Evolutionary conservation across 2,329 filamentous ascomycete genomes (phyloP), one percentile per base, ranked within the genome.

Genomic region (Fusarium devonianum): DNA sequence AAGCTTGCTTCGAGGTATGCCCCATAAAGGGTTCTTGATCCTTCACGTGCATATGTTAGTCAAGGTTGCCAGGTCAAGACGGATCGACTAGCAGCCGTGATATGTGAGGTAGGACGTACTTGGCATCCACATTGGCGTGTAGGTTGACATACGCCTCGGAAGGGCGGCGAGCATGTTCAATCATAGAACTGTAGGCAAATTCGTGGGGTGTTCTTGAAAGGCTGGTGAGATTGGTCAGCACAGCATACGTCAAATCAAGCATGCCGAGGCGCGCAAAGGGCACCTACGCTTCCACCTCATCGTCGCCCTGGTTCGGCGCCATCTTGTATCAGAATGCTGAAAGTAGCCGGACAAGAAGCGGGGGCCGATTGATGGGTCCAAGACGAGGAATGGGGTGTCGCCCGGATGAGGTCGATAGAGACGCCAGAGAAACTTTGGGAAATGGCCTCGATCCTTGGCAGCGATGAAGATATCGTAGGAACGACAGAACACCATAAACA

Each of bases 1-100:
- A 7, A 86, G 76, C 75, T 75, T 56, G 73, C 68, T 34, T 71
- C 75, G 53, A 67, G 81, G 73, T 38, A 85, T 74, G 26, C 81
- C 82, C 19, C 78, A 74, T 4, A 88, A 67, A 17, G 75, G 75
- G 48, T 76, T 77, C 59, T 74, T 73, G 66, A 77, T 76, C 55
- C 73, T 74, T 42, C 5, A 11, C 8, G n/a, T n/a, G n/a, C 21
- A 5, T 2, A 33, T 23, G 57, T 68, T 32, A 65, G 63, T 32
- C 21, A 32, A 11, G n/a, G n/a, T n/a, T n/a, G n/a, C n/a, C n/a
- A n/a, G n/a, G 47, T 23, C 19, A 22, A 1, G 11, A 13, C 11
- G 23, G 10, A 10, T 14, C 21, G 25, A 5, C n/a, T 23, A 11
- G 9, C 10, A 9, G 25, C 6, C 9, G 9, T 7, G 4, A 14